Evolutionary conservation across 352 stramenopile species (phyloP).

Genomic region (Pythium dissotocum): DNA sequence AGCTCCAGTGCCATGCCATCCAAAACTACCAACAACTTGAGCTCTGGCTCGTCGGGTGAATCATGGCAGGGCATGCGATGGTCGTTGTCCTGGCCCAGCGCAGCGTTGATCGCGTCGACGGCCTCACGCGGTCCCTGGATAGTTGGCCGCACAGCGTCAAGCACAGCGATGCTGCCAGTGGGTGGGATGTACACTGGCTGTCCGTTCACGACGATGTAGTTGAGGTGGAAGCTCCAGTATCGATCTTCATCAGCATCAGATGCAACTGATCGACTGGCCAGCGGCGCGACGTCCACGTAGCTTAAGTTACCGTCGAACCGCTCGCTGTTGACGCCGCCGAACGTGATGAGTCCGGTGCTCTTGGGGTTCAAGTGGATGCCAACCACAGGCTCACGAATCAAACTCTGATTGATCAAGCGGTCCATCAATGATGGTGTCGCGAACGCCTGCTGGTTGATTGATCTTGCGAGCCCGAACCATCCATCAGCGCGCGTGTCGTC

Average conservation of each 20-base stretch:
- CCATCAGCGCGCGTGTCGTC: constrained; percentile 15
- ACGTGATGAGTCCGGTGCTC: constrained; percentile 13
- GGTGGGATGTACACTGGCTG: neutral
- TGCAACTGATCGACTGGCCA: neutral
- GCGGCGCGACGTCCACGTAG: constrained; percentile 14
- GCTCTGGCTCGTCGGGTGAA: neutral
- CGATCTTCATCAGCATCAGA: constrained; percentile 6
- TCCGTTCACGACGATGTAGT: neutral
- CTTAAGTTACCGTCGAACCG: constrained; percentile 14
- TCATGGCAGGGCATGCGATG: constrained; percentile 2
- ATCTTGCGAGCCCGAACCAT: constrained; percentile 15
- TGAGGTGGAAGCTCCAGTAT: neutral
- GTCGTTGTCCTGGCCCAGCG: constrained; percentile 9
- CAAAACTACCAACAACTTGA: constrained; percentile 12
- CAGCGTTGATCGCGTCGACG: constrained; percentile 18
- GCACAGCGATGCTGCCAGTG: constrained; percentile 1
- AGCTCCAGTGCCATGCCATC: constrained; percentile 10
- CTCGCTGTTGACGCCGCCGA: constrained; percentile 13
- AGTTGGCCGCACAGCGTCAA: constrained; percentile 14
- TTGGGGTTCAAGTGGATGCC: constrained; percentile 22
- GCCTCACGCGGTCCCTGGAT: constrained; percentile 15
- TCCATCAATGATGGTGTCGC: constrained; percentile 6
- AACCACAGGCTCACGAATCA: constrained; percentile 5
- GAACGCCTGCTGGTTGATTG: constrained; percentile 7
- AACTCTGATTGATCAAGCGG: neutral